Base-by-base conservation (phyloP, 2,329 filamentous ascomycete genomes). In the Podosphaera leucotricha region DNA sequence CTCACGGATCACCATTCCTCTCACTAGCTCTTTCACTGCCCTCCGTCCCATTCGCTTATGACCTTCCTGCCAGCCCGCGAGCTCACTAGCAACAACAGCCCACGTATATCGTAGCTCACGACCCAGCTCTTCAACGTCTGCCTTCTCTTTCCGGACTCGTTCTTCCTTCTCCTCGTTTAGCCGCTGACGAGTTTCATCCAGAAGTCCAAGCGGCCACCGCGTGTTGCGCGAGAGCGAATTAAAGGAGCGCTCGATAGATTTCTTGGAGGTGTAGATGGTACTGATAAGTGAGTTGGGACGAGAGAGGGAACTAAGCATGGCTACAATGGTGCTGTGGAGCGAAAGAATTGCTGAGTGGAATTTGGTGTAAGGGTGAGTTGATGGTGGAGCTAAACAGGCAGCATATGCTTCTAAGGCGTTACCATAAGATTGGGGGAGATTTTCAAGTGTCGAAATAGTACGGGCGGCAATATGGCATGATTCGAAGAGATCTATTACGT, bases 41-140 rank as follows among this genome's bases (percentile, higher is more conserved):
- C 71, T 71, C 48, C 76, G 66, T 1, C 81, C 85, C 62, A 82
- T 75, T 54, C 72, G 74, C 51, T 84, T 82, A 55, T 92, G 76
- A 64, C 85, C 73, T 36, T 92, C 84, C 55, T 93, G 86, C 84
- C 90, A 98, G 15, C 82, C 85, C 0, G 90, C 90, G 45, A 98
- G 61, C 62, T 98, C 90, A 1, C 75, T 71, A 6, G 92, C 87
- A 20, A 95, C 87, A 13, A 87, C 84, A 60, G 92, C 83, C 62
- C 94, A 87, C 41, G 86, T 93, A 60, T 90, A 93, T 42, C 84
- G 67, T 45, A 98, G 64, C 60, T 98, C 90, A 43, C 74, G 74
- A 0, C 79, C 77, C n/a, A 93, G 61, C 38, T 75, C 71, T 18
- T 77, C 72, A 10, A 82, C 71, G 57, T 94, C 83, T 16, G 67